Base-by-base conservation (phyloP, 2,329 filamentous ascomycete species). In the Acephala macrosclerotiorum region DNA sequence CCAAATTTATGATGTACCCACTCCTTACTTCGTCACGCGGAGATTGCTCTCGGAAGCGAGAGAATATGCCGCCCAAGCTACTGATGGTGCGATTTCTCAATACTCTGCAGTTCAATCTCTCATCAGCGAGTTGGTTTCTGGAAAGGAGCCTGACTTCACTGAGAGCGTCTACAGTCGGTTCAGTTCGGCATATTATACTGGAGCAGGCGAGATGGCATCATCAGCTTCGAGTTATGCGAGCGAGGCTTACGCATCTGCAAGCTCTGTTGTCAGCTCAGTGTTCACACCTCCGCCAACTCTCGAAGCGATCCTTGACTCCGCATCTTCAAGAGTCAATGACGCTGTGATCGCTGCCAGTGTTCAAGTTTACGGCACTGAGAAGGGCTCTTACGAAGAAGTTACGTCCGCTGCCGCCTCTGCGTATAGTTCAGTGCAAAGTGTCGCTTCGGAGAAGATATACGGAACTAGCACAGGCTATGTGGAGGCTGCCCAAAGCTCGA, bases 121-220 rank as follows among this genome's bases (percentile, higher is more conserved):
- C 1, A 84, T 97, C 16, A 91, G 90, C 1, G 93, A 96, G 77
- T 82, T 96, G 1, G 82, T 97, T 16, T 80, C 85, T 47, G 93
- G 91, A 61, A 93, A 90, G 76, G 93, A 96, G 75, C 89, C 92
- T 0, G 88, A 89, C 16, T 96, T 93, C 73, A 94, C 90, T 0
- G 91, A 96, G 74, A 94, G 91, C 66, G 90, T 95, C 2, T 88
- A 93, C 78, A 87, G 82, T 60, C 87, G 91, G 60, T 83, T 97
- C 14, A 86, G 87, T 63, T 89, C 86, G 2, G 91, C 88, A 0
- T 96, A 95, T 74, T 87, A 88, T 26, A 92, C 89, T 0, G 90
- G 88, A 1, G 80, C 85, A 1, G 64, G 71, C 63, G 62, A 74
- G 16, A 76, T 76, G 3, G 70, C 74, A 6, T 81, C 84, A 0